Percentiles rank a stretch among this genome's conserved stretches.
Evolutionary conservation across 2,329 filamentous ascomycete genomes (phyloP).

Genomic region (Aspergillus versicolor): DNA sequence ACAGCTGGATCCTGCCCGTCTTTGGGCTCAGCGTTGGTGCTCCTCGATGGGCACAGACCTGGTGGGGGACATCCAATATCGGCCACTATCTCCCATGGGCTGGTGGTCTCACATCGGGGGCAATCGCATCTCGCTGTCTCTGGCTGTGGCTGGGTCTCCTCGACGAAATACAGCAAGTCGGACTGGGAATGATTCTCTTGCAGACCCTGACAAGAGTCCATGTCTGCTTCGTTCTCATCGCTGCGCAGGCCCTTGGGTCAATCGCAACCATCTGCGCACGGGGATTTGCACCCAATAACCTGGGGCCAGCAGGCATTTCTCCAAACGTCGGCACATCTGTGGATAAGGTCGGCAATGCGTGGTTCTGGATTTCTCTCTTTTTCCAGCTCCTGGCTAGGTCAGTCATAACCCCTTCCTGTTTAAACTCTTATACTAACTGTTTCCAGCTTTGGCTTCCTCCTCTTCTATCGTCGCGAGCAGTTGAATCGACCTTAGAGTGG

Average conservation of each 20-base stretch:
- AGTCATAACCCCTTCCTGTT: not conserved
- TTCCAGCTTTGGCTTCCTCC: slow-evolving; percentile 38
- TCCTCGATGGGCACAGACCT: slow-evolving; percentile 67
- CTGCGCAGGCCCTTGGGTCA: slow-evolving; percentile 62
- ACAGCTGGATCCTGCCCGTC: slow-evolving; percentile 66
- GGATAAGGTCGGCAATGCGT: slow-evolving; percentile 48
- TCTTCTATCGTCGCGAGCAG: slow-evolving; percentile 48
- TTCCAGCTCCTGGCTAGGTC: slow-evolving; percentile 59
- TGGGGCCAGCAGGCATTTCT: slow-evolving; percentile 62
- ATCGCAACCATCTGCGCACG: slow-evolving; percentile 62
- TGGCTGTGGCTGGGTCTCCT: slow-evolving; percentile 69
- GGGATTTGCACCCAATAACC: slow-evolving; percentile 59
- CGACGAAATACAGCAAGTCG: slow-evolving; percentile 64
- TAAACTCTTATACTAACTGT: not conserved
- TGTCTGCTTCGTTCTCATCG: slow-evolving; percentile 60
- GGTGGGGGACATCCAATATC: slow-evolving; percentile 62
- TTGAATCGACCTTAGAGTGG: slow-evolving; percentile 16
- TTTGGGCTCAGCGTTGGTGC: slow-evolving; percentile 66
- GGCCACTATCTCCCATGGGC: slow-evolving; percentile 65
- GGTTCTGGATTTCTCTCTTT: slow-evolving; percentile 62
- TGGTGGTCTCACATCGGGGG: slow-evolving; percentile 53
- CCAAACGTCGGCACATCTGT: slow-evolving; percentile 58
- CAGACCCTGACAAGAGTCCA: slow-evolving; percentile 66
- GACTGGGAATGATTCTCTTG: slow-evolving; percentile 67
- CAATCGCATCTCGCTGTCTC: slow-evolving; percentile 56